Conservation (phyloP, 208 protist genomes). For the Trypanosoma congolense region DNA sequence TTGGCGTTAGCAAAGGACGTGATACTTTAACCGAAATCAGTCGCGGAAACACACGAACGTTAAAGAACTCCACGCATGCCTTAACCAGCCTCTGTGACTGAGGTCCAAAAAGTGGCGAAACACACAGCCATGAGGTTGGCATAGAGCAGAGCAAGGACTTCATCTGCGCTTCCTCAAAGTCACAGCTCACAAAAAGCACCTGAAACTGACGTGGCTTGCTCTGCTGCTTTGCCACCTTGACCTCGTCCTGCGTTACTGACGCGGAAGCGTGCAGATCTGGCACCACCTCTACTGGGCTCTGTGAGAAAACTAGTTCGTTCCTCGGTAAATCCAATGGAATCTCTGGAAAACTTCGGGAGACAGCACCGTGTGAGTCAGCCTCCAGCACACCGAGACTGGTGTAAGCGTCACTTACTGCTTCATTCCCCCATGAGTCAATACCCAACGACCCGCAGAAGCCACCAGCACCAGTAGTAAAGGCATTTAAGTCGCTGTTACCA, state of each 20-base stretch:
- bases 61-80: slow-evolving; percentile 21
- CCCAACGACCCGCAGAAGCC: background rate
- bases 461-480: background rate
- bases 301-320: background rate
- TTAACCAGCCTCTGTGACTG: slow-evolving; percentile 4
- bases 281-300: background rate
- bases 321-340: background rate
- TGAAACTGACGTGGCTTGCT: slow-evolving; percentile 17
- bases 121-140: slow-evolving; percentile 51
- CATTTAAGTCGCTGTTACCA: slow-evolving; percentile 5
- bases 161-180: slow-evolving; percentile 34
- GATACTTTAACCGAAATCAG: slow-evolving; percentile 25
- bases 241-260: background rate
- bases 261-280: background rate
- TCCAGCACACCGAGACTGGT: background rate
- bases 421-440: background rate
- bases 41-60: slow-evolving; percentile 54
- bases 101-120: slow-evolving; percentile 18
- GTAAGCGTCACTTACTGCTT: background rate
- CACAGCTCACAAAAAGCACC: slow-evolving; percentile 61
- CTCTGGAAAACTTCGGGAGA: background rate
- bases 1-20: too few species aligned
- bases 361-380: background rate
- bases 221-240: background rate
- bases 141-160: slow-evolving; percentile 23